phyloP scores from a whole-genome alignment of 371 early-diverging fungal genomes.

The Phascolomyces articulosus region DNA sequence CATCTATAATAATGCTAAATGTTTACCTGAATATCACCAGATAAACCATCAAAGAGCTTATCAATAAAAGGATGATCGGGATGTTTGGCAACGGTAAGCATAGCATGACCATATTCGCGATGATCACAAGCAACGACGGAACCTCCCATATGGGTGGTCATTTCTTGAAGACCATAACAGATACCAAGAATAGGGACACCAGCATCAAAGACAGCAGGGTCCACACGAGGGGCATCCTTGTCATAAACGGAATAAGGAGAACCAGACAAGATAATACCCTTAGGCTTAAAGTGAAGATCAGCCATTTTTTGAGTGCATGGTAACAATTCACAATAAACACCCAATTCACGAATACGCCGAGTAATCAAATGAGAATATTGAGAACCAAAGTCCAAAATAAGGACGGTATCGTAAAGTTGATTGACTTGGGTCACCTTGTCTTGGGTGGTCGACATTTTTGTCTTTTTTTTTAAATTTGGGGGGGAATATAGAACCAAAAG shows the following conservation, averaged over 20 bases:
- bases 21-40: slow-evolving; percentile 56
- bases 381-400: slow-evolving; percentile 98
- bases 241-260: slow-evolving; percentile 97
- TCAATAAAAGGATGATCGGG: slow-evolving; percentile 64
- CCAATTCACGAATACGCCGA: slow-evolving; percentile 93
- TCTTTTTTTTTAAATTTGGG: background rate
- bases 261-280: slow-evolving; percentile 95
- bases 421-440: slow-evolving; percentile 62
- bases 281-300: slow-evolving; percentile 93
- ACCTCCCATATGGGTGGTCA: slow-evolving; percentile 87
- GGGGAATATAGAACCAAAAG: background rate
- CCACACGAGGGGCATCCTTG: slow-evolving; percentile 92
- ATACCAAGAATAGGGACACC: slow-evolving; percentile 95
- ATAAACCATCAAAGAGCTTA: slow-evolving; percentile 80
- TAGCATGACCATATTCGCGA: slow-evolving; percentile 95
- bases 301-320: slow-evolving; percentile 95
- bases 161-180: slow-evolving; percentile 97
- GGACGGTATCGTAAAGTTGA: slow-evolving; percentile 91
- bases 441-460: slow-evolving; percentile 19
- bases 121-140: slow-evolving; percentile 86
- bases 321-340: slow-evolving; percentile 97
- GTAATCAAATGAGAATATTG: slow-evolving; percentile 98
- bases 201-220: slow-evolving; percentile 86
- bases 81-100: slow-evolving; percentile 66
- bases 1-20: too few relatives aligned